Percentiles rank a stretch among this genome's conserved stretches.
These are phyloP conservation scores for Gnomoniopsis smithogilvyi DNA, from an alignment of 2,329 filamentous ascomycete genomes.

Conservation along the genomic window DNA sequence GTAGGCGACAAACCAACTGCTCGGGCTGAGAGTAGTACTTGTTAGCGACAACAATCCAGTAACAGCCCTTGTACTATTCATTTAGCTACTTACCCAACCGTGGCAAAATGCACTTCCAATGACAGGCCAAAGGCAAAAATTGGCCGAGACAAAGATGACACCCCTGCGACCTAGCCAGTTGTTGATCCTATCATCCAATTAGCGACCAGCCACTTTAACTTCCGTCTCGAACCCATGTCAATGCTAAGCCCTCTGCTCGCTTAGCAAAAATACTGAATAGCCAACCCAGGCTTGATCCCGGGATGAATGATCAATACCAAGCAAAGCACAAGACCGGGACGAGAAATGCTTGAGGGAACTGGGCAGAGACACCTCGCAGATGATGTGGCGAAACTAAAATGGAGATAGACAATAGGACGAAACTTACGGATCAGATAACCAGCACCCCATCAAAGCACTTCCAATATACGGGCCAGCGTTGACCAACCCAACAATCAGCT, in stretches of 20 bases:
- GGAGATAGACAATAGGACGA: neutral
- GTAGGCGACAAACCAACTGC: slow-evolving; percentile 65
- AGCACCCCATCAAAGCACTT: slow-evolving; percentile 44
- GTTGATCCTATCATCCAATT: slow-evolving; percentile 28
- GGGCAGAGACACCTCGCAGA: neutral
- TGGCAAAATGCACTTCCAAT: slow-evolving; percentile 42
- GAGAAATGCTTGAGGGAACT: neutral
- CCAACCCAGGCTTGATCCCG: neutral
- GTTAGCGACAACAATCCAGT: slow-evolving; percentile 47
- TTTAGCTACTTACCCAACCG: neutral
- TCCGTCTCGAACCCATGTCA: no score
- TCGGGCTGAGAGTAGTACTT: slow-evolving; percentile 65
- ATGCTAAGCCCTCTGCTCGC: neutral
- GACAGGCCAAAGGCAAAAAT: slow-evolving; percentile 67
- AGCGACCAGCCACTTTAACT: neutral
- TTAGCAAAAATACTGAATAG: neutral
- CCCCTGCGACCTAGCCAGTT: slow-evolving; percentile 16
- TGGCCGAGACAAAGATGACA: slow-evolving; percentile 71
- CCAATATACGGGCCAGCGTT: slow-evolving; percentile 36
- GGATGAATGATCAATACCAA: neutral
- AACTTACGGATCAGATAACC: slow-evolving; percentile 46
- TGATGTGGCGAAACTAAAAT: neutral
- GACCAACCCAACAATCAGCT: slow-evolving; percentile 55
- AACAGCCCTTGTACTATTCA: neutral
- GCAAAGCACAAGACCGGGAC: neutral